These are phyloP conservation scores for Pichia sp. DNA, from an alignment of 1,139 yeast species.

Conservation along the genomic window DNA sequence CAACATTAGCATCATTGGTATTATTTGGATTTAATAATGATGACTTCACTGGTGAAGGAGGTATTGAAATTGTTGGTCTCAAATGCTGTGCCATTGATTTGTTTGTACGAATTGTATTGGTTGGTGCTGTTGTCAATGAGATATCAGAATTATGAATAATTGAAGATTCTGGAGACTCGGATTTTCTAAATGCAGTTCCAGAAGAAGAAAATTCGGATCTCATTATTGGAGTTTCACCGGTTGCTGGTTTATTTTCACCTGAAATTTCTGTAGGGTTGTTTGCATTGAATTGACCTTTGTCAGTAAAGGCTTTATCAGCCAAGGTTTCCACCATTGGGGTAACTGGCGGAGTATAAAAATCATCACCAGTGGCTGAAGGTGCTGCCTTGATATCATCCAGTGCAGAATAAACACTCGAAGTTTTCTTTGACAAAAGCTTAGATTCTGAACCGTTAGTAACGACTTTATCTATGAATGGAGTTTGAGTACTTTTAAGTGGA, in stretches of 20 bases:
- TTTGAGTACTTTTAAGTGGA: too few species aligned
- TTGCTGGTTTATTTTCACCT: too few species aligned
- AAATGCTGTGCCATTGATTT: conserved; percentile 29
- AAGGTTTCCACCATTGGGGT: conserved; percentile 6
- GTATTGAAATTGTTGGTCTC: conserved; percentile 21
- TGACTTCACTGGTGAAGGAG: neutral
- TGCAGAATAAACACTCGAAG: neutral
- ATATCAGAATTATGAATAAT: conserved; percentile 1
- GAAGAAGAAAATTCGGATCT: neutral
- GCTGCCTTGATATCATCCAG: neutral
- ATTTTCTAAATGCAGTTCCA: neutral
- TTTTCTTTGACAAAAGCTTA: neutral
- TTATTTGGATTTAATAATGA: neutral
- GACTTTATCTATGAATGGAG: neutral
- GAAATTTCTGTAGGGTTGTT: neutral
- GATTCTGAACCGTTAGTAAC: neutral
- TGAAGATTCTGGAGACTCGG: conserved; percentile 9
- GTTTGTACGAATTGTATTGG: conserved; percentile 1
- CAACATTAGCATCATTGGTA: too few species aligned
- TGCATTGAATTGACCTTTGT: too few species aligned
- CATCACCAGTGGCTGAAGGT: neutral
- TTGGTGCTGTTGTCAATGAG: conserved; percentile 1
- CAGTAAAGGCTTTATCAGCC: neutral
- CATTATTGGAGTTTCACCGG: neutral
- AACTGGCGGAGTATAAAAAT: conserved; percentile 9